Conservation (phyloP, 1,284 basidiomycete species). For the Ceratobasidium sp. region DNA sequence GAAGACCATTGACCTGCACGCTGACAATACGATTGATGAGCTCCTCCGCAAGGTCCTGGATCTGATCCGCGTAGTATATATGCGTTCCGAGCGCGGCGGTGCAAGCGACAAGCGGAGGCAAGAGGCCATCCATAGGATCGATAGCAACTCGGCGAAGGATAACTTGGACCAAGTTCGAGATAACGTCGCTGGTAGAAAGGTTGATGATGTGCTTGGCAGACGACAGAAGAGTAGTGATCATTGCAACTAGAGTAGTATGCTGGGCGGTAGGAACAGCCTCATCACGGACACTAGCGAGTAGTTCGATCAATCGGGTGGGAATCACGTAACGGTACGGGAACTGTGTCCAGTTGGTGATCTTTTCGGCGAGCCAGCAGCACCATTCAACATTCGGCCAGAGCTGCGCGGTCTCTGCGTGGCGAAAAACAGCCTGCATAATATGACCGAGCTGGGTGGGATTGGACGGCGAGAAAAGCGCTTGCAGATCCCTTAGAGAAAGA, state of each 20-base stretch:
- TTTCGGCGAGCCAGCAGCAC: constrained; percentile 84
- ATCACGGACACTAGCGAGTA: constrained; percentile 77
- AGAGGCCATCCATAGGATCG: constrained; percentile 71
- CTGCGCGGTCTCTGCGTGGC: constrained; percentile 68
- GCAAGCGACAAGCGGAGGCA: constrained; percentile 79
- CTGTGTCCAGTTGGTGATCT: constrained; percentile 83
- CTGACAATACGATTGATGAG: constrained; percentile 79
- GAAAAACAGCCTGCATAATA: constrained; percentile 76
- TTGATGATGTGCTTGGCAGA: constrained; percentile 87
- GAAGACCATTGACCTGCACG: constrained; percentile 72
- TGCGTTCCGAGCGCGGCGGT: constrained; percentile 88
- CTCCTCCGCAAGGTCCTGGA: constrained; percentile 91
- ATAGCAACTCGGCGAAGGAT: constrained; percentile 76
- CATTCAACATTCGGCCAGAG: constrained; percentile 81
- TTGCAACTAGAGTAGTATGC: constrained; percentile 77
- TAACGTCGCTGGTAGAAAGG: constrained; percentile 89
- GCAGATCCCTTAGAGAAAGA: constrained; percentile 77
- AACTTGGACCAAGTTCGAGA: constrained; percentile 79
- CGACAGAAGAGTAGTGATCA: constrained; percentile 87
- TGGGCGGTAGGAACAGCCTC: constrained; percentile 62
- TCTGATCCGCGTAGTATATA: constrained; percentile 96
- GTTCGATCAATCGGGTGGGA: constrained; percentile 86
- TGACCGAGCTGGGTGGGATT: constrained; percentile 79
- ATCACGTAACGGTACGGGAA: constrained; percentile 94
- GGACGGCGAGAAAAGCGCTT: constrained; percentile 78